phyloP scores from a whole-genome alignment of 371 early-diverging fungal genomes.

The Rozella allomycis region DNA sequence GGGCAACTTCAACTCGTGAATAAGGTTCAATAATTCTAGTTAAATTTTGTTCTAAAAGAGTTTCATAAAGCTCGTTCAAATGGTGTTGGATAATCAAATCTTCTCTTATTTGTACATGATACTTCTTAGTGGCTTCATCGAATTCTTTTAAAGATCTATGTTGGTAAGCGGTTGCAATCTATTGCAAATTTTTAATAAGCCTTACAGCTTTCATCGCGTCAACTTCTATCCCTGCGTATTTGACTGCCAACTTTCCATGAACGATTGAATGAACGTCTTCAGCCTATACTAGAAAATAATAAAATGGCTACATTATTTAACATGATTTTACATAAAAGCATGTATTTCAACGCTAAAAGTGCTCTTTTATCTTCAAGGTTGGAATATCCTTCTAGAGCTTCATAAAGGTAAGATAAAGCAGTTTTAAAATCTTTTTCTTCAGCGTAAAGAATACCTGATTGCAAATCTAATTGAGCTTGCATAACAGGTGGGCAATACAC shows the following conservation, averaged over 20 bases:
- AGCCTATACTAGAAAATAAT: slow-evolving; percentile 16
- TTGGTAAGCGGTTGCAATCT: slow-evolving; percentile 79
- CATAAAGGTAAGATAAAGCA: slow-evolving; percentile 93
- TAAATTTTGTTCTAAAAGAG: slow-evolving; percentile 87
- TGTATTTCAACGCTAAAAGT: slow-evolving; percentile 73
- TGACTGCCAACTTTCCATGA: slow-evolving; percentile 53
- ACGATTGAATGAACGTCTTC: slow-evolving; percentile 69
- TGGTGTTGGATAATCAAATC: slow-evolving; percentile 82
- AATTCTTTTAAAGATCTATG: slow-evolving; percentile 80
- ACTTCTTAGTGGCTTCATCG: slow-evolving; percentile 63
- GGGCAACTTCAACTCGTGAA: slow-evolving; percentile 82
- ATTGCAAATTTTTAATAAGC: too few relatives aligned
- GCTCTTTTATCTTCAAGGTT: slow-evolving; percentile 67
- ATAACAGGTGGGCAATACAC: slow-evolving; percentile 95
- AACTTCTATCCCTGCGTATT: slow-evolving; percentile 47
- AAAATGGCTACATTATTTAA: slow-evolving; percentile 45
- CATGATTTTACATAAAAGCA: slow-evolving; percentile 95
- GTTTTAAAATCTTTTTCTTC: slow-evolving; percentile 98
- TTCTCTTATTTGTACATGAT: slow-evolving; percentile 57
- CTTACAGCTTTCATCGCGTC: slow-evolving; percentile 84
- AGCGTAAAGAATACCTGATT: slow-evolving; percentile 88
- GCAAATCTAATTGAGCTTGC: slow-evolving; percentile 91
- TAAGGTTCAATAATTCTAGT: slow-evolving; percentile 95
- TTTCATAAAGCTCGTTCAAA: slow-evolving; percentile 77
- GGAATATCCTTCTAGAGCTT: slow-evolving; percentile 81